Base-by-base conservation (phyloP, 345 rosid genomes). In the Gossypium longicalyx region DNA sequence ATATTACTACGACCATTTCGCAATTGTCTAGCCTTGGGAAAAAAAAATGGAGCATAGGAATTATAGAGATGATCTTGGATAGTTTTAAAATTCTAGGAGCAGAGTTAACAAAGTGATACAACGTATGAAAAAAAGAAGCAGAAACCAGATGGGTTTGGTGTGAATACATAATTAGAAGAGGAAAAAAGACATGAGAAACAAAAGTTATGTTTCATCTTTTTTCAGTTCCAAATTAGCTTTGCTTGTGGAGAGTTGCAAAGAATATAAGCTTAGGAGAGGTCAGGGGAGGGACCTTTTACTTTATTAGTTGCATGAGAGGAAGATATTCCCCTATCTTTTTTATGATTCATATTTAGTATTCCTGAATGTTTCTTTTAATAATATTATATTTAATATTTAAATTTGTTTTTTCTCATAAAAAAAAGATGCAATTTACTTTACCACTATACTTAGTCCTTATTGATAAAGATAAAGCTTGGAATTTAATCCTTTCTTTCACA, bases 171-270 rank as follows among this genome's bases (percentile, higher is more conserved):
- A 77, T 71, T 43, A 53, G 4, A 77, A 86, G 48, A 72, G 70
- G 45, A 16, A 75, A 53, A 60, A 15, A 77, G 60, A 57, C 67
- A 16, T 11, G 70, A 12, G 25, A 16, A 73, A 72, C 53, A 38
- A 85, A 76, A 74, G 82, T 61, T 29, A 63, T 44, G 57, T 74
- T 79, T 60, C 63, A 76, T 76, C 83, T 61, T 81, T 82, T 73
- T 57, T 75, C 12, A 51, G 74, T 77, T 54, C 77, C 78, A 73
- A 79, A 58, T 71, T 74, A 75, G 80, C 83, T 82, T 87, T 87
- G 90, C 88, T 87, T 87, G 90, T 17, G 54, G 69, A 77, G 79
- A 81, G 83, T 70, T 74, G 77, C 90, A 85, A 87, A 83, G 88
- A 85, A 83, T 87, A 82, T 82, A 48, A 48, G 58, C 7, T 47